phyloP scores from a whole-genome alignment of 352 stramenopile genomes.

The Pythium phragmitis region DNA sequence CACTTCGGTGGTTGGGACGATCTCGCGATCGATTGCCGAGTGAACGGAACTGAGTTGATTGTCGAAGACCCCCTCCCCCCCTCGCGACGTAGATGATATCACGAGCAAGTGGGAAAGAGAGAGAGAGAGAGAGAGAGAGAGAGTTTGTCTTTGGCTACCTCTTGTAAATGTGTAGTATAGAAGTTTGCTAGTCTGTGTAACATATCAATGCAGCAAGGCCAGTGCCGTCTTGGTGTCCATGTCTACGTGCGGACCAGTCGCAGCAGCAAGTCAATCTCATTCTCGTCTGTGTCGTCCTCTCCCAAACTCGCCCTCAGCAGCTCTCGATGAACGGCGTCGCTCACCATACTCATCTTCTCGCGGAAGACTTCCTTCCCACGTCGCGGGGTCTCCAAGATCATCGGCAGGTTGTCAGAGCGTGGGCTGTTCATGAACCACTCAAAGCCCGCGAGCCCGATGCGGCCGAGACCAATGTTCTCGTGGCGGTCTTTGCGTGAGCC shows the following conservation, averaged over 20 bases:
- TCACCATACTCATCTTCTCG: slow-evolving; percentile 1
- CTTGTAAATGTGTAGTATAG: not conserved
- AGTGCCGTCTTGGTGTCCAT: not conserved
- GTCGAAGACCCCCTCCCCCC: not conserved
- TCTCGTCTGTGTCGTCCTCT: slow-evolving; percentile 19
- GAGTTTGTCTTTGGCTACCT: no score
- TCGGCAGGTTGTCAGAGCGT: slow-evolving; percentile 35
- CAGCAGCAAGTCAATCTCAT: slow-evolving; percentile 26
- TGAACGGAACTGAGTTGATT: not conserved
- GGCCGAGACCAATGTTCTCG: slow-evolving; percentile 41
- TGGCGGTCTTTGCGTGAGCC: slow-evolving; percentile 38
- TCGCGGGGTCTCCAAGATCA: slow-evolving; percentile 51
- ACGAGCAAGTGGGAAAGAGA: not conserved
- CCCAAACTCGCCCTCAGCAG: slow-evolving; percentile 2
- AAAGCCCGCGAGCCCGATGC: slow-evolving; percentile 35
- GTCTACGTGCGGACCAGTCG: slow-evolving; percentile 13
- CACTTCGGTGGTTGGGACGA: no score
- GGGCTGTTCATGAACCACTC: slow-evolving; percentile 41
- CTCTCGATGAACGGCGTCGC: slow-evolving; percentile 4
- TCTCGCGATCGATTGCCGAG: slow-evolving; percentile 12
- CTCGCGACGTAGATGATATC: not conserved
- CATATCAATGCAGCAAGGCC: no score
- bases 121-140: not conserved
- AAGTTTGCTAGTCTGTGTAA: slow-evolving; percentile 5
- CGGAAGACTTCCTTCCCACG: slow-evolving; percentile 3